Evolutionary conservation across 2,329 filamentous ascomycete species (phyloP).

Genomic region (Cladophialophora exuberans): DNA sequence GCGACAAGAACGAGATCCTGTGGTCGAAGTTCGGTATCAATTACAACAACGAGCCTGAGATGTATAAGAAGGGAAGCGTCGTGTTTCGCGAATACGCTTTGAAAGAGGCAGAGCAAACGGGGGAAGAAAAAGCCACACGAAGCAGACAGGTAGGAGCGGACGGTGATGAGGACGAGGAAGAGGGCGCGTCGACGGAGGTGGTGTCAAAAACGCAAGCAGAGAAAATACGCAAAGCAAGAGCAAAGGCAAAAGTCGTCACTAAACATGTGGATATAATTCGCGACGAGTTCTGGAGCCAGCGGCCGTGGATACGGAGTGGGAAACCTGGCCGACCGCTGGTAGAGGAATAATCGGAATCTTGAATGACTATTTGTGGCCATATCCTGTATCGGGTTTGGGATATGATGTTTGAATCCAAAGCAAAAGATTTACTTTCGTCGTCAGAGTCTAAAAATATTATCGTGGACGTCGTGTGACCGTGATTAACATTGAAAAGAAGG

Average conservation of each 20-base stretch:
- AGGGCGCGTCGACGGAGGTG: neutral
- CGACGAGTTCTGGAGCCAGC: slow-evolving; percentile 86
- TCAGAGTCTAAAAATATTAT: too few species aligned
- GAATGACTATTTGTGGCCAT: neutral
- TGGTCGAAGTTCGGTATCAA: slow-evolving; percentile 90
- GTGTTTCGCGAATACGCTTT: slow-evolving; percentile 83
- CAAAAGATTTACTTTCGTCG: too few species aligned
- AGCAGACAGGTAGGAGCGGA: neutral
- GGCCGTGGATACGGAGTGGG: slow-evolving; percentile 70
- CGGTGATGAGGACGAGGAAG: neutral
- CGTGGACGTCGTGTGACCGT: too few species aligned
- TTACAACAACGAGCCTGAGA: slow-evolving; percentile 94
- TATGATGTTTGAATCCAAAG: too few species aligned
- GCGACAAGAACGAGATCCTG: slow-evolving; percentile 94
- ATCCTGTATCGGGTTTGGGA: too few species aligned
- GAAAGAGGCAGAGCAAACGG: slow-evolving; percentile 35
- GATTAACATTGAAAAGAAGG: too few species aligned
- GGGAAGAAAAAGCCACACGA: neutral
- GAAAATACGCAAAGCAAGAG: slow-evolving; percentile 77
- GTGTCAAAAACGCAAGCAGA: slow-evolving; percentile 74
- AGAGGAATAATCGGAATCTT: neutral
- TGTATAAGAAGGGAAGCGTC: slow-evolving; percentile 91
- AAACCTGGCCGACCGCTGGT: slow-evolving; percentile 13
- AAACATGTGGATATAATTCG: slow-evolving; percentile 94
- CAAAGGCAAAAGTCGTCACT: slow-evolving; percentile 78